phyloP scores from a whole-genome alignment of 805 yeast genomes.

The Metahyphopichia silvanorum region DNA sequence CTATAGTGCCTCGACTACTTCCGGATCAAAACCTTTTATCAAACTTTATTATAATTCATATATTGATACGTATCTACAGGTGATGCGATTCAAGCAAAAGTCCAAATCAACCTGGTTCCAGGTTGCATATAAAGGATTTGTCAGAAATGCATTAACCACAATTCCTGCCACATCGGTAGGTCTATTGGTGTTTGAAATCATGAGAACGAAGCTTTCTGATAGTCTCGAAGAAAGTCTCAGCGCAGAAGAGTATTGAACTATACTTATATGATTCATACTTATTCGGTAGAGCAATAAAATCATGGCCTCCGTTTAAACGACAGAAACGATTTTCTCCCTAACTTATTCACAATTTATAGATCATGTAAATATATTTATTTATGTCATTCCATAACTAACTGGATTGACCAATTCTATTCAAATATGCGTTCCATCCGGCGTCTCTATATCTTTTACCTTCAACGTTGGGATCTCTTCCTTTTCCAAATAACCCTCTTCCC shows the following conservation, averaged over 20 bases:
- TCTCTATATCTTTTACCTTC: conserved; percentile 86
- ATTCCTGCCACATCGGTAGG: conserved; percentile 91
- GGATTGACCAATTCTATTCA: conserved; percentile 30
- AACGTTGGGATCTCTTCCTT: conserved; percentile 84
- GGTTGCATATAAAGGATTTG: conserved; percentile 78
- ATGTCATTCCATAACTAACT: conserved; percentile 2
- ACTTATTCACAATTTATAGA: background rate
- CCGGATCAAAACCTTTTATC: conserved; percentile 28
- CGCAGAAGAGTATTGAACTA: conserved; percentile 1
- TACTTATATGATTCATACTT: no score
- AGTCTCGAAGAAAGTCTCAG: conserved; percentile 23
- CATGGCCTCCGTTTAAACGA: no score
- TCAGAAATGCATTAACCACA: conserved; percentile 64
- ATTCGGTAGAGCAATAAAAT: no score
- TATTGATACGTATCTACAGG: conserved; percentile 66
- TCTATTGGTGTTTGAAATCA: conserved; percentile 75
- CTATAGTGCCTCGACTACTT: conserved; percentile 37
- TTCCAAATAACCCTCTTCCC: conserved; percentile 96
- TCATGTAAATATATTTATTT: conserved; percentile 4
- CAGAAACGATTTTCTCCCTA: no score
- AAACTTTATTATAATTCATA: conserved; percentile 71
- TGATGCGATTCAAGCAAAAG: conserved; percentile 50
- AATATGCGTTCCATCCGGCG: conserved; percentile 95
- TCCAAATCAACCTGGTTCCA: conserved; percentile 55
- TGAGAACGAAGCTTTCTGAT: conserved; percentile 50